phyloP scores from a whole-genome alignment of 1,284 basidiomycete genomes.

The Leccinum angustisporum region DNA sequence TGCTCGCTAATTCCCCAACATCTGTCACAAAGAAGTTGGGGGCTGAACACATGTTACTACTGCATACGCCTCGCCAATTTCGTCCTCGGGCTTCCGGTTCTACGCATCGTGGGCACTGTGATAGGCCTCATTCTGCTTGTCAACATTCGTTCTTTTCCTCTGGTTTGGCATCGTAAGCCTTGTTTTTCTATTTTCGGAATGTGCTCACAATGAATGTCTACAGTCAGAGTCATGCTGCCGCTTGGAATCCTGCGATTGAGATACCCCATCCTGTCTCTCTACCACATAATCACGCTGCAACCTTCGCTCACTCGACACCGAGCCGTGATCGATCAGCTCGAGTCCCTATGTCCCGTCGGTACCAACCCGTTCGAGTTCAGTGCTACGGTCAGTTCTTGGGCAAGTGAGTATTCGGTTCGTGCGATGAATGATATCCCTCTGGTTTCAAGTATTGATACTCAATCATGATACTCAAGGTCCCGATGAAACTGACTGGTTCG shows the following conservation, averaged over 20 bases:
- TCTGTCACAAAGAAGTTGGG: slow-evolving; percentile 8
- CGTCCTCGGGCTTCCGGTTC: not conserved
- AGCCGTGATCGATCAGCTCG: slow-evolving; percentile 45
- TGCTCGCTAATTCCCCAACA: slow-evolving; percentile 6
- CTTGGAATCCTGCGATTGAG: slow-evolving; percentile 34
- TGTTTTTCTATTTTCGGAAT: not conserved
- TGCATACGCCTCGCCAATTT: slow-evolving; percentile 1
- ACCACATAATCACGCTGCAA: slow-evolving; percentile 32
- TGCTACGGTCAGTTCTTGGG: slow-evolving; percentile 46
- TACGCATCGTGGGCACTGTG: slow-evolving; percentile 2
- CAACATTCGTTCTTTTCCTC: slow-evolving; percentile 56
- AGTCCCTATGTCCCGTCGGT: slow-evolving; percentile 52
- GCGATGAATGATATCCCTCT: not conserved
- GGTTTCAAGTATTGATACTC: slow-evolving; percentile 1
- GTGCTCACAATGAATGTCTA: not conserved
- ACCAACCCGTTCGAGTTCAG: slow-evolving; percentile 50
- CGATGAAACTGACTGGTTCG: slow-evolving; percentile 70
- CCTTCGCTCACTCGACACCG: slow-evolving; percentile 37
- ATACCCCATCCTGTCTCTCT: slow-evolving; percentile 13
- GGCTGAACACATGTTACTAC: not conserved
- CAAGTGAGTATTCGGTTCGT: slow-evolving; percentile 45
- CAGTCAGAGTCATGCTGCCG: slow-evolving; percentile 57
- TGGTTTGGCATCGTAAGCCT: slow-evolving; percentile 64
- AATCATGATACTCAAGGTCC: slow-evolving; percentile 39
- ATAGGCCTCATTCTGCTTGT: slow-evolving; percentile 42